phyloP scores from a whole-genome alignment of 2,329 filamentous ascomycete species.

The Fusarium haematococcum region DNA sequence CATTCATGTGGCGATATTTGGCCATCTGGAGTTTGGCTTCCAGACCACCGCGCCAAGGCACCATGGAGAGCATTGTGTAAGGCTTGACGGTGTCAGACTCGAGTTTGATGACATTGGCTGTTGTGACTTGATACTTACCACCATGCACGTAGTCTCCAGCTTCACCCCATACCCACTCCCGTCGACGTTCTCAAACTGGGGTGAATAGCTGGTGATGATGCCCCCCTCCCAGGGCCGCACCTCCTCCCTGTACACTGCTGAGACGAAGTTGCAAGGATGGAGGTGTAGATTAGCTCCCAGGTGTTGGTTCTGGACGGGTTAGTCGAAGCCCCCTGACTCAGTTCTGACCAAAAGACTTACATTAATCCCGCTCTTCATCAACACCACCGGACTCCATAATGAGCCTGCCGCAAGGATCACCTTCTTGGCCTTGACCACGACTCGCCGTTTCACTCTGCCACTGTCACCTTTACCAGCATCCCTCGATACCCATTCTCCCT shows the following conservation, averaged over 20 bases:
- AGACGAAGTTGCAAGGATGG: slow-evolving; percentile 75
- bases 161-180: slow-evolving; percentile 84
- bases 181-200: slow-evolving; percentile 84
- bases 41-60: slow-evolving; percentile 76
- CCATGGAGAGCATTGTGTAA: slow-evolving; percentile 68
- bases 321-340: slow-evolving; percentile 25
- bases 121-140: slow-evolving; percentile 54
- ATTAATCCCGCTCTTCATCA: slow-evolving; percentile 82
- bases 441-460: slow-evolving; percentile 64
- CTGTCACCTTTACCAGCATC: slow-evolving; percentile 71
- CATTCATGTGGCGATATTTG: slow-evolving; percentile 75
- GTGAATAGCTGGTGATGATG: slow-evolving; percentile 83
- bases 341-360: slow-evolving; percentile 52
- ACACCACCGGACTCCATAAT: slow-evolving; percentile 79
- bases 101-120: slow-evolving; percentile 3
- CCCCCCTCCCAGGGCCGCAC: slow-evolving; percentile 78
- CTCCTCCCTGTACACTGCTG: slow-evolving; percentile 76
- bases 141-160: slow-evolving; percentile 81
- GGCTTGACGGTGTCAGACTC: slow-evolving; percentile 61
- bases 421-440: slow-evolving; percentile 82
- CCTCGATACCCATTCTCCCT: slow-evolving; percentile 80
- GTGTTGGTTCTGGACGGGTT: slow-evolving; percentile 71
- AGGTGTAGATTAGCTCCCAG: slow-evolving; percentile 86
- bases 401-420: slow-evolving; percentile 84
- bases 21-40: slow-evolving; percentile 79